Conservation (phyloP, 2,329 filamentous ascomycete genomes). For the Diaporthe velutina region DNA sequence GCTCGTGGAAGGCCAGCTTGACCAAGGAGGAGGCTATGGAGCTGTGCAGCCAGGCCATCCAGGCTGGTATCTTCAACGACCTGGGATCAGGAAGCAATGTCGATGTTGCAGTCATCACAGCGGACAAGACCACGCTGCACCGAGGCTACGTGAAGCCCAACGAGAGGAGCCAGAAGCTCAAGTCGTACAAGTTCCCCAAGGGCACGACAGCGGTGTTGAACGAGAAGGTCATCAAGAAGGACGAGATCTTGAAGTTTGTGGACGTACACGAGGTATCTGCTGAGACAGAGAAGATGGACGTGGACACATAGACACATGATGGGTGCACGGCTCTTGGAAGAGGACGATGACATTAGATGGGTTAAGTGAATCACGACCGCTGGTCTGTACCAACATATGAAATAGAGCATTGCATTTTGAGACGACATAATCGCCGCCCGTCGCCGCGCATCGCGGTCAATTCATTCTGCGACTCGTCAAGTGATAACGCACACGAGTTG, state of each 20-base stretch:
- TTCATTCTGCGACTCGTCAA: not conserved
- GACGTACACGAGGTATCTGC: slow-evolving; percentile 87
- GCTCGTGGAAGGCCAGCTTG: slow-evolving; percentile 87
- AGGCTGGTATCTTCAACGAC: slow-evolving; percentile 99
- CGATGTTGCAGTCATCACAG: slow-evolving; percentile 94
- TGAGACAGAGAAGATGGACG: slow-evolving; percentile 78
- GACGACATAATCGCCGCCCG: not conserved
- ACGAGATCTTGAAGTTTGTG: slow-evolving; percentile 94
- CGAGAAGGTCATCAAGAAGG: slow-evolving; percentile 94
- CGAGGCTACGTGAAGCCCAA: slow-evolving; percentile 96
- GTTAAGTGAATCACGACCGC: slow-evolving; percentile 18
- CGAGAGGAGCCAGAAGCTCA: slow-evolving; percentile 88
- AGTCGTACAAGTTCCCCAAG: slow-evolving; percentile 90
- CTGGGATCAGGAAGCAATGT: slow-evolving; percentile 97
- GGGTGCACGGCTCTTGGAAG: not conserved
- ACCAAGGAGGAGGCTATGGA: slow-evolving; percentile 85
- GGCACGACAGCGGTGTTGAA: slow-evolving; percentile 97
- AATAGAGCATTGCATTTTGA: slow-evolving; percentile 40
- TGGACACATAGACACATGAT: slow-evolving; percentile 65
- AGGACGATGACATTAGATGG: slow-evolving; percentile 8
- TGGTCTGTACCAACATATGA: slow-evolving; percentile 38
- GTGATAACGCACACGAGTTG: not conserved
- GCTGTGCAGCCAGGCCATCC: slow-evolving; percentile 87
- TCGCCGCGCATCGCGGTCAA: not conserved
- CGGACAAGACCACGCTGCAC: slow-evolving; percentile 93